phyloP scores from a whole-genome alignment of 2,329 filamentous ascomycete genomes.

The Aspergillus tubingensis region DNA sequence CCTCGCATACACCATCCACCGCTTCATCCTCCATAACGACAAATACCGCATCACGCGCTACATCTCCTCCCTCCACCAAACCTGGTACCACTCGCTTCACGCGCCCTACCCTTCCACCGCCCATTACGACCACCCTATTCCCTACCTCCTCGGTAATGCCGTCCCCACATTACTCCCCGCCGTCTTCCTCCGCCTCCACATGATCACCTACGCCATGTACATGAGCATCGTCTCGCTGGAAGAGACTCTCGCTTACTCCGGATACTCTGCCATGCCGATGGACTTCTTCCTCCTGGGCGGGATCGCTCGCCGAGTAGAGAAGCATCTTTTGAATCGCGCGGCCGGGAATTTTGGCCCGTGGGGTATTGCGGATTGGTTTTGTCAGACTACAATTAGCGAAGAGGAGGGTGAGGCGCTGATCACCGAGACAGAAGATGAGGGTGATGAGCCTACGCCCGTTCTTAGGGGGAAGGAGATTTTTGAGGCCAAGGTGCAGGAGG shows the following conservation, averaged over 20 bases:
- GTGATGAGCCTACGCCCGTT: not conserved
- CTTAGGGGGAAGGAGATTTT: conserved; percentile 29
- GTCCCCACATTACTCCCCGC: conserved; percentile 60
- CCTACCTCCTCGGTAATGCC: conserved; percentile 57
- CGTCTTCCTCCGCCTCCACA: conserved; percentile 60
- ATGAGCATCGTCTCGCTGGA: conserved; percentile 58
- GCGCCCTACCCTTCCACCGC: conserved; percentile 59
- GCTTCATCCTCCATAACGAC: conserved; percentile 67
- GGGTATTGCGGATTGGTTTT: conserved; percentile 50
- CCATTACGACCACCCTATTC: conserved; percentile 62
- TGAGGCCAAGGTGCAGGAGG: conserved; percentile 33
- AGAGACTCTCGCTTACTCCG: conserved; percentile 62
- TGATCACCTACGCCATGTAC: conserved; percentile 61
- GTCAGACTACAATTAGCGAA: conserved; percentile 44
- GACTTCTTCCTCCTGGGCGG: conserved; percentile 57
- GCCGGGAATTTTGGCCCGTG: conserved; percentile 49
- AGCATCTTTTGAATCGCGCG: conserved; percentile 54
- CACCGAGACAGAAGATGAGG: not conserved
- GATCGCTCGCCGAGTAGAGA: conserved; percentile 59
- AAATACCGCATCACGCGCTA: conserved; percentile 22
- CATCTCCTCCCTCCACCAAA: conserved; percentile 56
- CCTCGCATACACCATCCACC: conserved; percentile 68
- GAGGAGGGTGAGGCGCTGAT: conserved; percentile 51
- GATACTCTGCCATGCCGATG: conserved; percentile 60
- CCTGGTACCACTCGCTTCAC: conserved; percentile 59